Evolutionary conservation across 2,329 filamentous ascomycete genomes (phyloP).

Genomic region (Neospermospora avenae): DNA sequence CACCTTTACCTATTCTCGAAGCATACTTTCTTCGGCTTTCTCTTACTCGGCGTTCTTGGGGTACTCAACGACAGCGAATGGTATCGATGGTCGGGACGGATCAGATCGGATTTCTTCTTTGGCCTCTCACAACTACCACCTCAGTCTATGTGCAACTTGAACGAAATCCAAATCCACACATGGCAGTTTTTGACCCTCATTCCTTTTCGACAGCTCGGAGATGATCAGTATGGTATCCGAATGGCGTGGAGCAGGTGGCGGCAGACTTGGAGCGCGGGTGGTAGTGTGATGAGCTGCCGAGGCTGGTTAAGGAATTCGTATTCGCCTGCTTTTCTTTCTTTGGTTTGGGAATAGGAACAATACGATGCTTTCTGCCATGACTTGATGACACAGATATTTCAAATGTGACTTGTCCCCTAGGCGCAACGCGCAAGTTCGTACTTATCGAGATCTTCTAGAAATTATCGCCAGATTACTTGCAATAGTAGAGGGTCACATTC

Average conservation of each 20-base stretch:
- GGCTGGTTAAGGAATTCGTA: constrained; percentile 2
- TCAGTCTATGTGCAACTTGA: not conserved
- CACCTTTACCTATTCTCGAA: not conserved
- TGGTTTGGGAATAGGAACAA: constrained; percentile 27
- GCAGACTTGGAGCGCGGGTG: not conserved
- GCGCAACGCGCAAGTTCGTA: no score
- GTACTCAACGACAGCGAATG: constrained; percentile 6
- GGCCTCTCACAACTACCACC: constrained; percentile 1
- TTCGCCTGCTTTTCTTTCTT: constrained; percentile 20
- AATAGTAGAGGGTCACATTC: no score
- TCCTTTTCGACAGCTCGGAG: constrained; percentile 14
- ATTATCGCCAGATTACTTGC: no score
- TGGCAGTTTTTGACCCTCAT: constrained; percentile 24
- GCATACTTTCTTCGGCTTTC: constrained; percentile 2
- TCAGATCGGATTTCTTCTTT: not conserved
- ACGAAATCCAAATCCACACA: constrained; percentile 5
- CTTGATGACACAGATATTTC: not conserved
- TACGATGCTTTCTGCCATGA: constrained; percentile 29
- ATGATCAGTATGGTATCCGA: not conserved
- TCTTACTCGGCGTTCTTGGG: constrained; percentile 12
- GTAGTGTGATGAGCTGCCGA: not conserved
- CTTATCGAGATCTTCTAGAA: no score
- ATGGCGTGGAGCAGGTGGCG: not conserved
- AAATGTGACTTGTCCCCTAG: no score
- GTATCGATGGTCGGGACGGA: constrained; percentile 1